Percentiles rank a stretch among this genome's conserved stretches.
phyloP scores from a whole-genome alignment of 768 basidiomycete species.

The Tephrocybe sp. region DNA sequence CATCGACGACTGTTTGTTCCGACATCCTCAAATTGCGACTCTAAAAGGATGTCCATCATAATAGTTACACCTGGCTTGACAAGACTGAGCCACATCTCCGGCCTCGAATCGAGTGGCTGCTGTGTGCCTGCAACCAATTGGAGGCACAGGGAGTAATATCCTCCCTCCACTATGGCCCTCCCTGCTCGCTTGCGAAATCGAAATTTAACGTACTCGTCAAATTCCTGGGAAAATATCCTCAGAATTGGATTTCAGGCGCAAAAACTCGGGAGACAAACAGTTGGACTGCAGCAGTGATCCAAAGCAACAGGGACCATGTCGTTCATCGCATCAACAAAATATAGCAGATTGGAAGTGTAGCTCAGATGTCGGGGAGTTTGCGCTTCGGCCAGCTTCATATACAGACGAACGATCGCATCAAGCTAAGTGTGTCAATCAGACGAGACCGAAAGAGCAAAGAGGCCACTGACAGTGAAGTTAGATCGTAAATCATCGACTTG shows the following conservation, averaged over 20 bases:
- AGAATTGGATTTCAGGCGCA: neutral
- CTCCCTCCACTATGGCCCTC: neutral
- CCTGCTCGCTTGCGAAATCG: slow-evolving; percentile 7
- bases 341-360: neutral
- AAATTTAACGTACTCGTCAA: slow-evolving; percentile 8
- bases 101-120: neutral
- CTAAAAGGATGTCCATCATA: slow-evolving; percentile 6
- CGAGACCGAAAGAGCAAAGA: neutral
- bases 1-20: neutral
- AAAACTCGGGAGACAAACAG: neutral
- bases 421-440: neutral
- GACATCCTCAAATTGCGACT: neutral
- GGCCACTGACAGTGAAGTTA: neutral
- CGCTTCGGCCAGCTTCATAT: neutral
- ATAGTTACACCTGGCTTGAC: slow-evolving; percentile 6
- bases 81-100: neutral
- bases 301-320: neutral
- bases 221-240: neutral
- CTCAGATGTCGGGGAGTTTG: neutral
- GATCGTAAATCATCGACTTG: neutral
- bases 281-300: neutral
- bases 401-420: neutral
- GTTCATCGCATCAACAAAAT: slow-evolving; percentile 5
- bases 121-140: slow-evolving; percentile 1
- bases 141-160: neutral